phyloP scores from a whole-genome alignment of 148 eudicot genomes.

The Vaccinium myrtillus region DNA sequence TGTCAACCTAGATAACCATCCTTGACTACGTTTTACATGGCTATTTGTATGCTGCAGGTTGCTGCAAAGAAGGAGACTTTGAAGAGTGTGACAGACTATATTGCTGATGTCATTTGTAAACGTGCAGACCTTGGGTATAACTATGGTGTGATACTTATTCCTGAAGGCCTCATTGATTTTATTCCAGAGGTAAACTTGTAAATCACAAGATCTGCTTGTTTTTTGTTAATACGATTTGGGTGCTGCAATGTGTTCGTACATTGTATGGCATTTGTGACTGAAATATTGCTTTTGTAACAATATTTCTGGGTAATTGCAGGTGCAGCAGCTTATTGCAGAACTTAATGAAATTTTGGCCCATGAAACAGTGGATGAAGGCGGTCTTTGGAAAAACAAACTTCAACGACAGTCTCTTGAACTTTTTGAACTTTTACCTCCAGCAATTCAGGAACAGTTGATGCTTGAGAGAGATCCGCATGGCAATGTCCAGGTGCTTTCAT shows the following conservation, averaged over 20 bases:
- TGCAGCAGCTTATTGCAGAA: constrained; percentile 85
- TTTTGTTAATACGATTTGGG: not conserved
- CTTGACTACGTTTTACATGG: not conserved
- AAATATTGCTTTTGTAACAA: not conserved
- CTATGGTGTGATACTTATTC: constrained; percentile 91
- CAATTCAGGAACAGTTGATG: constrained; percentile 92
- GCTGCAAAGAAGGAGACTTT: constrained; percentile 78
- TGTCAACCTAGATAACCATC: not conserved
- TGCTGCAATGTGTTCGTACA: not conserved
- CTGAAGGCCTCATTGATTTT: constrained; percentile 97
- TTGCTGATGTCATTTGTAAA: constrained; percentile 82
- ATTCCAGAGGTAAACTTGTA: constrained; percentile 73
- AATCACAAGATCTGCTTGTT: not conserved
- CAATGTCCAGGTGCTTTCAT: constrained; percentile 70
- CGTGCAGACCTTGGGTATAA: constrained; percentile 84
- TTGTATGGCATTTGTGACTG: not conserved
- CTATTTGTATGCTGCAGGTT: constrained; percentile 55
- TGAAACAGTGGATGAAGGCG: constrained; percentile 75
- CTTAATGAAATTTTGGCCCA: constrained; percentile 89
- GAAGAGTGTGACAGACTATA: constrained; percentile 85
- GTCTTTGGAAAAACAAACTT: constrained; percentile 79
- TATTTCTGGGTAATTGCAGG: constrained; percentile 48
- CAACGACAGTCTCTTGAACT: constrained; percentile 53
- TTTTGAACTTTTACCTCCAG: constrained; percentile 75
- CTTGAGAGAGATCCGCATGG: constrained; percentile 98